Conservation (phyloP, 2,329 filamentous ascomycete species). For the Aspergillus jensenii region DNA sequence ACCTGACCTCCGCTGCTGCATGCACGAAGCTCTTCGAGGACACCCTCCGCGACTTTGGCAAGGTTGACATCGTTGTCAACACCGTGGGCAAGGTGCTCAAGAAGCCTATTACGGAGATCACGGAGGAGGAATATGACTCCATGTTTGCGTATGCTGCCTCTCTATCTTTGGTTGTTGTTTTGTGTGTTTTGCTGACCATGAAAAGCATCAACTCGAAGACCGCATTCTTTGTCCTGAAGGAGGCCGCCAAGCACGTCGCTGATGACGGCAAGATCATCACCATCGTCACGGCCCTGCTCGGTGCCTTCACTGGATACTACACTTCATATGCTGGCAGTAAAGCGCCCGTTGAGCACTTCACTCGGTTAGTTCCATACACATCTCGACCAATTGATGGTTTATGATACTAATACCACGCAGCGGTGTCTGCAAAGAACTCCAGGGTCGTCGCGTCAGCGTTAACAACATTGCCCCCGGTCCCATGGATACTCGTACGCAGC, state of each 20-base stretch:
- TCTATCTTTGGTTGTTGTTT: neutral
- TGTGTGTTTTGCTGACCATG: neutral
- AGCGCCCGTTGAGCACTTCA: slow-evolving; percentile 61
- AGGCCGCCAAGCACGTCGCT: slow-evolving; percentile 41
- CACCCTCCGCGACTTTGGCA: slow-evolving; percentile 43
- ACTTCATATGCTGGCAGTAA: slow-evolving; percentile 54
- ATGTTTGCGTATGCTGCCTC: slow-evolving; percentile 46
- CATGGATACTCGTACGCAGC: slow-evolving; percentile 50
- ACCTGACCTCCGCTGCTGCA: slow-evolving; percentile 43
- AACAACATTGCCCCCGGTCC: slow-evolving; percentile 56
- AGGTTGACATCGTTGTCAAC: slow-evolving; percentile 53
- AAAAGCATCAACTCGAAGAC: slow-evolving; percentile 46
- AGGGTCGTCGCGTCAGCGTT: slow-evolving; percentile 50
- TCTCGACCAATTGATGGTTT: neutral
- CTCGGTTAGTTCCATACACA: slow-evolving; percentile 38
- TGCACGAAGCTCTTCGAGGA: slow-evolving; percentile 44
- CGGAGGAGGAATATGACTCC: slow-evolving; percentile 48
- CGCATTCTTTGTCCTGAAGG: slow-evolving; percentile 49
- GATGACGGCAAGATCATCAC: slow-evolving; percentile 52
- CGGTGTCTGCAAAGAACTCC: slow-evolving; percentile 57
- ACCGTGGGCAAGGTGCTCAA: slow-evolving; percentile 52
- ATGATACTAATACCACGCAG: slow-evolving; percentile 11
- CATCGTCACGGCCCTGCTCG: slow-evolving; percentile 47
- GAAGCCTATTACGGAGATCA: slow-evolving; percentile 47
- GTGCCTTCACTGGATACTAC: slow-evolving; percentile 49